These are phyloP conservation scores for Cladosporium oxysporum DNA, from an alignment of 2,329 filamentous ascomycete genomes.

Conservation along the genomic window DNA sequence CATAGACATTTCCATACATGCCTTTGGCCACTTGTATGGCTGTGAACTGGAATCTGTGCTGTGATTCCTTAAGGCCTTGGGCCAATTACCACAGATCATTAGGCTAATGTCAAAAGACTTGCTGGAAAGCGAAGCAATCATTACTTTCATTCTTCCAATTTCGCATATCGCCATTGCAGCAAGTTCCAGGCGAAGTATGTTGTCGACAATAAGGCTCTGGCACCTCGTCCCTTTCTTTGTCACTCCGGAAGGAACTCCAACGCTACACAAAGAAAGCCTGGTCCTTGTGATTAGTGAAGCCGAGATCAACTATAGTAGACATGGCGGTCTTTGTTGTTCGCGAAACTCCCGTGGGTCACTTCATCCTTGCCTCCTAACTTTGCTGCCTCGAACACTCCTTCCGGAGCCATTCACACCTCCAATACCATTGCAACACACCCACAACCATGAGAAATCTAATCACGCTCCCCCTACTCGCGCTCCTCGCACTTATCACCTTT, in stretches of 20 bases:
- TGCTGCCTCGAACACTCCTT: background rate
- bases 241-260: background rate
- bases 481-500: slow-evolving; percentile 17
- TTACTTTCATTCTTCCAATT: background rate
- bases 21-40: background rate
- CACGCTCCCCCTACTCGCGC: background rate
- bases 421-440: background rate
- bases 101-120: background rate
- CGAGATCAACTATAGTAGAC: background rate
- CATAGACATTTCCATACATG: background rate
- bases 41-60: background rate
- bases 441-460: slow-evolving; percentile 17
- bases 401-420: background rate
- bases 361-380: background rate
- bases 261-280: background rate
- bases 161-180: background rate
- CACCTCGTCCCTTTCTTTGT: background rate
- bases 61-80: background rate
- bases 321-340: background rate
- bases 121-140: background rate
- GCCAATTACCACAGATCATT: background rate
- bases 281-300: background rate
- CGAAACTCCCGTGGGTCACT: background rate
- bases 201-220: background rate
- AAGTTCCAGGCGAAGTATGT: background rate